These are phyloP conservation scores for Russula olivacea DNA, from an alignment of 768 basidiomycete genomes.

Conservation along the genomic window DNA sequence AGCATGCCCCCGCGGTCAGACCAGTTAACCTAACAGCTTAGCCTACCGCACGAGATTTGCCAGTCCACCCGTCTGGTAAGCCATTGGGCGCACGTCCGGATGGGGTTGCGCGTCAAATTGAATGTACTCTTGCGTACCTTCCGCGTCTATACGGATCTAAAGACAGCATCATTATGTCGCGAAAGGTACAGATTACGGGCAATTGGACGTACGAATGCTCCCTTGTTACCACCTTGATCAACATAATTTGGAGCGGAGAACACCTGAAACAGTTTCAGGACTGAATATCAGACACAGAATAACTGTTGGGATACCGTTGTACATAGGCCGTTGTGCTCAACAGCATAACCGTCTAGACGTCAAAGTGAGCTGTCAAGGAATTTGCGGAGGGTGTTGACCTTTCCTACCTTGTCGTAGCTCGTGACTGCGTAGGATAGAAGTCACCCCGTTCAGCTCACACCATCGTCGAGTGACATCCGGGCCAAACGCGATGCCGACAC, in stretches of 20 bases:
- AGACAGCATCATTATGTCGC: background rate
- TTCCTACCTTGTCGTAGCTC: slow-evolving; percentile 84
- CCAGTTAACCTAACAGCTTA: too few relatives aligned
- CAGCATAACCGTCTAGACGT: slow-evolving; percentile 75
- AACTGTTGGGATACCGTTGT: slow-evolving; percentile 50
- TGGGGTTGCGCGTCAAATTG: slow-evolving; percentile 85
- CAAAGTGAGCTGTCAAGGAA: slow-evolving; percentile 1
- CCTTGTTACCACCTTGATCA: slow-evolving; percentile 88
- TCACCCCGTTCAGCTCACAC: slow-evolving; percentile 82
- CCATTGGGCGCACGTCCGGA: slow-evolving; percentile 91
- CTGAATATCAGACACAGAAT: slow-evolving; percentile 8
- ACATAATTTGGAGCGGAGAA: slow-evolving; percentile 96
- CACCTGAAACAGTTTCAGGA: slow-evolving; percentile 43
- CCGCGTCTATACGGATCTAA: slow-evolving; percentile 77
- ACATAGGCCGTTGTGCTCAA: slow-evolving; percentile 92
- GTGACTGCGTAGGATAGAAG: slow-evolving; percentile 89
- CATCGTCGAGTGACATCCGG: slow-evolving; percentile 88
- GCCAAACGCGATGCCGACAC: slow-evolving; percentile 93
- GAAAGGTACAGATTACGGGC: background rate
- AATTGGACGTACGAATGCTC: slow-evolving; percentile 65
- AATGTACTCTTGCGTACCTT: slow-evolving; percentile 65
- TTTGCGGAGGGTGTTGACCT: slow-evolving; percentile 10
- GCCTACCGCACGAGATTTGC: slow-evolving; percentile 63
- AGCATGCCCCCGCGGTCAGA: too few relatives aligned
- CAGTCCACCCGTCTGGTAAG: slow-evolving; percentile 66